Base-by-base conservation (phyloP, 2,329 filamentous ascomycete species). In the Penicillium sp. region DNA sequence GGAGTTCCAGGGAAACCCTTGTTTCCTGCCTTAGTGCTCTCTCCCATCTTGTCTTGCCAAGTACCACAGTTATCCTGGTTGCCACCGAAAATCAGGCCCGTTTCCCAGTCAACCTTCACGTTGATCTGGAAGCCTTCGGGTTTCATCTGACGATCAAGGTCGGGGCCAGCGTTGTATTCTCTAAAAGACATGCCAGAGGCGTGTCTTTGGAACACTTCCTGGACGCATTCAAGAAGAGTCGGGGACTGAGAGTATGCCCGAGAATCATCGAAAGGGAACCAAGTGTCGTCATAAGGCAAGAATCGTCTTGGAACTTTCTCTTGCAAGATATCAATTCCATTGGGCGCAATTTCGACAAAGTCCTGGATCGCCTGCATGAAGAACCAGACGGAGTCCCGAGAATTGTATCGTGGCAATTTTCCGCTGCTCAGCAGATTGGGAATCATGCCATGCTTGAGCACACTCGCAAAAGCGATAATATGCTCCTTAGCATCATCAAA, bases 21-120 rank as follows among this genome's bases (percentile, higher is more conserved):
- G 70, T 88, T 96, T 58, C 89, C 89, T 17, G 96, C 94, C 61
- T 88, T 90, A 63, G 90, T 86, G 61, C 92, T 96, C 75, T 99
- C 94, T n/a, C 94, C 94, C 94, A 99, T 99, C 83, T 99, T 99
- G 81, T 99, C 94, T 92, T 97, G 97, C 94, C 94, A 99, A 1
- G 94, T 99, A 52, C 94, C 94, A 68, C 96, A 99, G 75, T 99
- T 99, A 77, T 80, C 83, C 71, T 97, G 93, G 70, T 91, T 97
- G 35, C 96, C 94, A 55, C 96, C 94, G 69, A 96, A 96, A 57
- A 99, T 88, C 62, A 99, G 84, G 23, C 94, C 96, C 6, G 87
- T 94, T 33, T 84, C 80, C 93, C 93, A 97, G 72, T 99, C 93
- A 12, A 96, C 90, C 59, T 89, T 85, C 66, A 97, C 89, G 59